Evolutionary conservation across 331 rosid genomes (phyloP).

Genomic region (Stylosanthes scabra): DNA sequence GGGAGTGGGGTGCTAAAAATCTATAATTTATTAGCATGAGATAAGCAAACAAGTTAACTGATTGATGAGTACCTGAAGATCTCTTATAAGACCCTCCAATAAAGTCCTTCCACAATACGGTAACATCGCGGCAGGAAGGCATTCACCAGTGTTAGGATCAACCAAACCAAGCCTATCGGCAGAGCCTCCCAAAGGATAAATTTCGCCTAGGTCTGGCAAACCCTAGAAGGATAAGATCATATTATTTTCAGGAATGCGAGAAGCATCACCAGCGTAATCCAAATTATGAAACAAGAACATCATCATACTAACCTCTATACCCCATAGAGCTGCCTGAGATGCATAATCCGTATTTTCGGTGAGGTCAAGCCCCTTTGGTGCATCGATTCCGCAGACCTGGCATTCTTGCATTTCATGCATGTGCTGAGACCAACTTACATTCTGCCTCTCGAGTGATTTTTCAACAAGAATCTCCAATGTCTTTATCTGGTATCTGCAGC

Average conservation of each 20-base stretch:
- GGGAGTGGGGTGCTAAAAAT: background rate
- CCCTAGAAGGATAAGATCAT: slow-evolving; percentile 73
- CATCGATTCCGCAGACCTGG: slow-evolving; percentile 73
- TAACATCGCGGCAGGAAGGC: slow-evolving; percentile 98
- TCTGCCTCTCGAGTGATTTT: slow-evolving; percentile 55
- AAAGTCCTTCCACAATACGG: slow-evolving; percentile 96
- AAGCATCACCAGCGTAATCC: slow-evolving; percentile 22
- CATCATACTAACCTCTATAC: slow-evolving; percentile 81
- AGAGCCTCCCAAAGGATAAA: slow-evolving; percentile 97
- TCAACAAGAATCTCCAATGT: slow-evolving; percentile 74
- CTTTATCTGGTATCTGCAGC: slow-evolving; percentile 83
- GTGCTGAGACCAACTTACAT: slow-evolving; percentile 55
- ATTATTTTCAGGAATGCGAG: slow-evolving; percentile 46
- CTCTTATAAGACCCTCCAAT: slow-evolving; percentile 95
- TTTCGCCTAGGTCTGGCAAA: slow-evolving; percentile 97
- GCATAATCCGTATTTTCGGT: slow-evolving; percentile 83
- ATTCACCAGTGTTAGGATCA: slow-evolving; percentile 89
- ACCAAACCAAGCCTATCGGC: slow-evolving; percentile 97
- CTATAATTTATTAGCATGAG: slow-evolving; percentile 35
- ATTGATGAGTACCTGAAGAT: slow-evolving; percentile 87
- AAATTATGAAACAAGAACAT: slow-evolving; percentile 13
- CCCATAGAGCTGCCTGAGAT: slow-evolving; percentile 97
- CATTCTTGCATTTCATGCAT: slow-evolving; percentile 54
- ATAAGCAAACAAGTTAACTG: slow-evolving; percentile 23
- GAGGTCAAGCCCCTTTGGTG: slow-evolving; percentile 84